phyloP scores from a whole-genome alignment of 805 yeast species.

The Nakazawaea molendinolei region DNA sequence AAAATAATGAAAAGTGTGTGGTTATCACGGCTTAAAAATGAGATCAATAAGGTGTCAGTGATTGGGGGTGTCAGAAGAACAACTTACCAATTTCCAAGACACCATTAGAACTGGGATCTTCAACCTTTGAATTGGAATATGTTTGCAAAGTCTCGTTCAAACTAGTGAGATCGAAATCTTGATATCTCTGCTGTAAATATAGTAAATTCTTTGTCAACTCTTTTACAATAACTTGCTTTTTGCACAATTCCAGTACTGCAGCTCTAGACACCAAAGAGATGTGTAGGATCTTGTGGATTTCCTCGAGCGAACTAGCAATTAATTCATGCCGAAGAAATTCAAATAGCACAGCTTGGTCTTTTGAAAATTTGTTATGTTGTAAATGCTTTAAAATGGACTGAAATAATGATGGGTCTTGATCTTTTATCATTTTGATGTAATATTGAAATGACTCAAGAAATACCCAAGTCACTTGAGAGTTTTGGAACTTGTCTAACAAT shows the following conservation, averaged over 20 bases:
- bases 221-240: background rate
- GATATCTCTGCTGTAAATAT: constrained; percentile 4
- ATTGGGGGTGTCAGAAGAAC: too few species aligned
- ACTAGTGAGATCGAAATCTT: constrained; percentile 5
- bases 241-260: background rate
- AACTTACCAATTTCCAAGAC: constrained; percentile 3
- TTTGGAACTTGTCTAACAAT: background rate
- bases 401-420: background rate
- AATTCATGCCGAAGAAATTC: constrained; percentile 1
- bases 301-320: background rate
- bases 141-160: too few species aligned
- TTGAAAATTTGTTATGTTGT: too few species aligned
- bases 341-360: background rate
- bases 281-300: background rate
- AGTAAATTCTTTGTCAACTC: constrained; percentile 1
- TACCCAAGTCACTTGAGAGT: constrained; percentile 2
- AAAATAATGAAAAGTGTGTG: too few species aligned
- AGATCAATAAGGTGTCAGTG: too few species aligned
- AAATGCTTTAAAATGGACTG: too few species aligned
- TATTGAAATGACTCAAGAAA: constrained; percentile 7
- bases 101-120: background rate
- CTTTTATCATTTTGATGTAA: constrained; percentile 2
- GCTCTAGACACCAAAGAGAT: background rate
- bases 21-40: too few species aligned
- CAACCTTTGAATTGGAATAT: too few species aligned